A percentile compares a stretch with the other conserved stretches of the same genome.
Conservation (phyloP, 2,329 filamentous ascomycete genomes). For the Ophiostoma piceae region DNA sequence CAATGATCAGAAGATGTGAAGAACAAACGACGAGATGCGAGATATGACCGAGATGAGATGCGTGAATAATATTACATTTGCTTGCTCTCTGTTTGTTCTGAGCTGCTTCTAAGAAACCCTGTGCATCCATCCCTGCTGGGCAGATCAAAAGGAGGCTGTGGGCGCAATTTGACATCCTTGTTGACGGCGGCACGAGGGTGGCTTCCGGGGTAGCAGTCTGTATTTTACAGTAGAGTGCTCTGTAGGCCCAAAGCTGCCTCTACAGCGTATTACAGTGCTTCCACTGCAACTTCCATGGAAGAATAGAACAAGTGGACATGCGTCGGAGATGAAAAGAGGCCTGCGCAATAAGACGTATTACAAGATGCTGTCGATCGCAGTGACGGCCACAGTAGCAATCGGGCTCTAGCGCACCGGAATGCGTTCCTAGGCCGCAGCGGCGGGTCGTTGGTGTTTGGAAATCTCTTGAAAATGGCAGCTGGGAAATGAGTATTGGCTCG, state of each 20-base stretch:
- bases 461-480: conserved; percentile 3
- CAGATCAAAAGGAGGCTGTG: conserved; percentile 4
- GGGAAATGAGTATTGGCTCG: conserved; percentile 17
- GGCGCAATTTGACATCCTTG: conserved; percentile 12
- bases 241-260: background rate
- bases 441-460: conserved; percentile 7
- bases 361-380: background rate
- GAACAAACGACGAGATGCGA: background rate
- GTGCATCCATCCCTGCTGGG: background rate
- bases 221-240: background rate
- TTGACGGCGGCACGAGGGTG: background rate
- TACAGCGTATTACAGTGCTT: background rate
- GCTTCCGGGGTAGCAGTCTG: background rate
- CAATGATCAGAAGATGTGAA: background rate
- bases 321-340: conserved; percentile 14
- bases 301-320: background rate
- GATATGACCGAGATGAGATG: conserved; percentile 7
- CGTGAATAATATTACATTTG: background rate
- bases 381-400: background rate
- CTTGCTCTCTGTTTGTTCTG: background rate
- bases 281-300: background rate
- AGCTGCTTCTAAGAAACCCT: background rate
- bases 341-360: conserved; percentile 2
- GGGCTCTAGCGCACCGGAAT: conserved; percentile 20
- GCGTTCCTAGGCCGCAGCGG: conserved; percentile 19